Base-by-base conservation (phyloP, 331 rosid species). In the Quercus tomentella region DNA sequence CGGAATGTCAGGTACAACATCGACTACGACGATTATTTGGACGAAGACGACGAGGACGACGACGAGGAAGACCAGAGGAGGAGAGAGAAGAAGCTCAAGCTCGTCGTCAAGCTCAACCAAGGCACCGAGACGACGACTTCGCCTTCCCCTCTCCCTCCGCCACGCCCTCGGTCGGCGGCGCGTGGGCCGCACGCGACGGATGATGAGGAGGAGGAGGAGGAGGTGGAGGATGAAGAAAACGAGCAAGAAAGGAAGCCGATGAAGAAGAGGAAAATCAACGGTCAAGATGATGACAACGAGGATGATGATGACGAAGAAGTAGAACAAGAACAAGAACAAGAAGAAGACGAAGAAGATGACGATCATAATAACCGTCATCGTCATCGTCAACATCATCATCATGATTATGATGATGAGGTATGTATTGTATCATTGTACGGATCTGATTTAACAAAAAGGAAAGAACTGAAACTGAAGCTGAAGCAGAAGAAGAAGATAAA, bases 41-140 rank as follows among this genome's bases (percentile, higher is more conserved):
- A 89, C 17, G 94, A 89, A 37, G 95, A 92, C 52, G 89, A 87
- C 9, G 96, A 90, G 4, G 97, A 91, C 10, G 97, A 92, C 2
- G 98, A 91, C 1, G 96, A 89, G 65, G 97, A 87, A 41, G 93
- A 85, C 71, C 73, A 87, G 86, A 78, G 82, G 73, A 80, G 89
- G 80, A 86, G 89, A 63, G 90, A 91, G 95, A 91, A 89, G 93
- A 94, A 94, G 89, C 86, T 94, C 4, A 92, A 92, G 91, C 90
- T 94, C 37, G 90, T 94, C 75, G 88, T 86, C 51, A 94, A 92
- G 92, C 89, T 94, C 22, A 88, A 90, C 74, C 93, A 83, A 56
- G 84, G 78, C 7, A 71, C 70, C 1, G 94, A 86, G 0, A 84
- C 81, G 20, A 16, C 41, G 41, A 7, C 41, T 6, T 2, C 45